These are phyloP conservation scores for Leucogyrophana mollusca DNA, from an alignment of 768 basidiomycete genomes.

Conservation along the genomic window DNA sequence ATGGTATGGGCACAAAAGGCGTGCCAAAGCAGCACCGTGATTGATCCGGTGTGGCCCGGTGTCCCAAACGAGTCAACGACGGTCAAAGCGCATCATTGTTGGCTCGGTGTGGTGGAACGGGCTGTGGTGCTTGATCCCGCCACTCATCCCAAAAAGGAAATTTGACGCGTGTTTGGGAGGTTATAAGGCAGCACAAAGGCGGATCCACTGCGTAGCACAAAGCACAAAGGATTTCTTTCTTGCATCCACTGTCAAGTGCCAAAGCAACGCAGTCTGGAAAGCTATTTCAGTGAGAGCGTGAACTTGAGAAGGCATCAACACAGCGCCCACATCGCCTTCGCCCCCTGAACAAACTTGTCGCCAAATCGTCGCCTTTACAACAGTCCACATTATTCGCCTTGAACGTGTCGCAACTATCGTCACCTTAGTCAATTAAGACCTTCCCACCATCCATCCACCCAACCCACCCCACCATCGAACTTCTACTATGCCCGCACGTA, in stretches of 20 bases:
- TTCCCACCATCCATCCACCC: neutral
- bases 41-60: too few relatives aligned
- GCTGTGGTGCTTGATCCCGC: constrained; percentile 16
- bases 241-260: constrained; percentile 6
- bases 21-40: too few relatives aligned
- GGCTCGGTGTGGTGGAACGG: neutral
- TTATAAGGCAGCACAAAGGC: constrained; percentile 16
- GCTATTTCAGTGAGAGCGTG: constrained; percentile 22
- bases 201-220: constrained; percentile 8
- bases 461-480: neutral
- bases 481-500: constrained; percentile 7
- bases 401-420: too few relatives aligned
- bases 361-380: too few relatives aligned
- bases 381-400: too few relatives aligned
- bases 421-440: too few relatives aligned
- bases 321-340: neutral
- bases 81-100: constrained; percentile 20
- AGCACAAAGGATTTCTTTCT: constrained; percentile 13
- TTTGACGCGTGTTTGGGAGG: neutral
- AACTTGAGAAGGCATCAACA: neutral
- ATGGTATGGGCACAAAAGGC: too few relatives aligned
- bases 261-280: constrained; percentile 14
- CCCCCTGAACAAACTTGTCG: too few relatives aligned
- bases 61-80: too few relatives aligned
- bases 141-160: constrained; percentile 20